Conservation (phyloP, 306 rosid species). For the Nissolia schottii region DNA sequence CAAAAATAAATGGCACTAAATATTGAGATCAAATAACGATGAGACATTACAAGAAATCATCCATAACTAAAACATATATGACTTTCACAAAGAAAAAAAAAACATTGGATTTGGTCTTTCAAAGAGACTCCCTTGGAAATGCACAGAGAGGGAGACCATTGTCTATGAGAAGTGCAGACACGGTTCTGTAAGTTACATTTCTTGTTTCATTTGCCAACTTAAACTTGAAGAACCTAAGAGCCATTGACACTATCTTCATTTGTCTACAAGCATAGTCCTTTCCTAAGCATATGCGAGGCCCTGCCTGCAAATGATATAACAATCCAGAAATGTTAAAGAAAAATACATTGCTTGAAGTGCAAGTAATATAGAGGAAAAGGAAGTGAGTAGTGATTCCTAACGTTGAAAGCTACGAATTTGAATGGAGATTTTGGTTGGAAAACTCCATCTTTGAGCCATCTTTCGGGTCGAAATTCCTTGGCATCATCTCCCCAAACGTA, state of each 20-base stretch:
- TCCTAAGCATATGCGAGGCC: slow-evolving; percentile 69
- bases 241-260: slow-evolving; percentile 62
- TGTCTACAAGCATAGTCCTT: slow-evolving; percentile 74
- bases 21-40: neutral
- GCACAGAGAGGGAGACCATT: slow-evolving; percentile 60
- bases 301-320: slow-evolving; percentile 45
- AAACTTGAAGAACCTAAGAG: slow-evolving; percentile 58
- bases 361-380: neutral
- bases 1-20: no score
- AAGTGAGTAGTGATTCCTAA: slow-evolving; percentile 19
- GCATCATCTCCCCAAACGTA: slow-evolving; percentile 74
- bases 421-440: slow-evolving; percentile 69
- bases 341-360: neutral
- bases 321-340: no score
- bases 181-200: slow-evolving; percentile 48
- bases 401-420: slow-evolving; percentile 74
- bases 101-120: neutral
- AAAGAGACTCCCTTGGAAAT: slow-evolving; percentile 30
- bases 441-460: slow-evolving; percentile 62
- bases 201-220: slow-evolving; percentile 42
- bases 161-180: slow-evolving; percentile 71
- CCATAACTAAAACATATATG: no score
- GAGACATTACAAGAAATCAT: no score
- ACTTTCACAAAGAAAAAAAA: no score
- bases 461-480: slow-evolving; percentile 55